Evolutionary conservation across 139 green algal genomes (phyloP).

Genomic region (Chlamydomonas sphaeroides): DNA sequence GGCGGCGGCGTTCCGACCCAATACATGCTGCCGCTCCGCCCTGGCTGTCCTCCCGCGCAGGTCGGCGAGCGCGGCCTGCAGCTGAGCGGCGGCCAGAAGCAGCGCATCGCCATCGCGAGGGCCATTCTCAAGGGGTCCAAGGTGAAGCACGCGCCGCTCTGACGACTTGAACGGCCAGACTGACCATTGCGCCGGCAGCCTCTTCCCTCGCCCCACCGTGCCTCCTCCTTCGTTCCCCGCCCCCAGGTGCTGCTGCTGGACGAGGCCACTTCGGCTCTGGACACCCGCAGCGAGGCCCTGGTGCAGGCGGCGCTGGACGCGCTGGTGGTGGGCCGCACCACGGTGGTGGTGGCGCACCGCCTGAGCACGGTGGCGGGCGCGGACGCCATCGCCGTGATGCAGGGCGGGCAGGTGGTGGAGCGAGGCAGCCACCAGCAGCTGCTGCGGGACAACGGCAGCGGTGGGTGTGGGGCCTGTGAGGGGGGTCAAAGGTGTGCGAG

Average conservation of each 20-base stretch:
- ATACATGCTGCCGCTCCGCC: no score
- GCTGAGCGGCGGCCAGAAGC: constrained; percentile 84
- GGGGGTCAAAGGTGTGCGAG: no score
- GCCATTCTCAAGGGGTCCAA: constrained; percentile 86
- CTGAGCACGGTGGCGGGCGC: constrained; percentile 86
- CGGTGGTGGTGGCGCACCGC: constrained; percentile 94
- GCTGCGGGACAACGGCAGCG: no score
- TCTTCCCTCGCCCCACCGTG: no score
- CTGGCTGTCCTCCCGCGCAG: no score
- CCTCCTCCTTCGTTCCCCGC: constrained; percentile 86
- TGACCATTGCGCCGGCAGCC: no score
- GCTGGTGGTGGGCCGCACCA: constrained; percentile 63
- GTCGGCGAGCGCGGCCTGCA: constrained; percentile 70
- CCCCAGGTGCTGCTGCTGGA: constrained; percentile 55
- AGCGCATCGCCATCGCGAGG: constrained; percentile 94
- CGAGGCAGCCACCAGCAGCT: constrained; percentile 76
- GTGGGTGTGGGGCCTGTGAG: background rate
- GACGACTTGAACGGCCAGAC: no score
- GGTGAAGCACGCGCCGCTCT: no score
- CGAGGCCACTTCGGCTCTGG: constrained; percentile 90
- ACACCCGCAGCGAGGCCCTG: constrained; percentile 76
- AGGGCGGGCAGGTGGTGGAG: constrained; percentile 61
- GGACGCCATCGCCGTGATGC: constrained; percentile 85
- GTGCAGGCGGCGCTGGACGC: constrained; percentile 66
- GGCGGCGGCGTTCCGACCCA: no score